Evolutionary conservation across 2,329 filamentous ascomycete genomes (phyloP).

Genomic region (Cladobotryum mycophilum): DNA sequence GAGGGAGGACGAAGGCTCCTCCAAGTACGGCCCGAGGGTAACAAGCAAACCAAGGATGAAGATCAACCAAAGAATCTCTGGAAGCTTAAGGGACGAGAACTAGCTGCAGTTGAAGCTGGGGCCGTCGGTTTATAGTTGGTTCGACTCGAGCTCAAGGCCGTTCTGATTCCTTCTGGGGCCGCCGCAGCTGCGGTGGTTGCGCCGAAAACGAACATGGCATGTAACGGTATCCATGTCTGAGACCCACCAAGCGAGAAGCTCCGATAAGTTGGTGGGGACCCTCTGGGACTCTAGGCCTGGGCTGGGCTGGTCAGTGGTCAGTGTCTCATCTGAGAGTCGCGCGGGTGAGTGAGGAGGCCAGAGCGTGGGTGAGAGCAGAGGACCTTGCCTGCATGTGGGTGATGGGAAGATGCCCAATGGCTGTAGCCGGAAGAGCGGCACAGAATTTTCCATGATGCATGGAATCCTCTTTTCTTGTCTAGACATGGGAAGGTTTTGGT

Average conservation of each 20-base stretch:
- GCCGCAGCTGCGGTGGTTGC: constrained; percentile 1
- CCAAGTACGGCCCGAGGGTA: no score
- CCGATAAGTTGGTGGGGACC: no score
- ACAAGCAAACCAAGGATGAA: no score
- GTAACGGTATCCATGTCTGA: no score
- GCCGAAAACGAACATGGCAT: no score
- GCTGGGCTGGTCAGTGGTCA: not conserved
- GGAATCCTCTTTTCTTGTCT: not conserved
- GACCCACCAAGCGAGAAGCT: no score
- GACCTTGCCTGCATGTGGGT: constrained; percentile 2
- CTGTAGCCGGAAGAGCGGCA: constrained; percentile 2
- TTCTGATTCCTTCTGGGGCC: not conserved
- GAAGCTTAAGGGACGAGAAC: no score
- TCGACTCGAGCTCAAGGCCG: not conserved
- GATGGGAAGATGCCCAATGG: constrained; percentile 7
- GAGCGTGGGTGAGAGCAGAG: not conserved
- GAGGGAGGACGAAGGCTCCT: no score
- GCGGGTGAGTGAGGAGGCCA: not conserved
- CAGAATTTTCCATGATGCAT: not conserved
- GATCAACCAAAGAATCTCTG: no score
- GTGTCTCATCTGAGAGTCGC: constrained; percentile 3
- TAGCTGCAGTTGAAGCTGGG: no score
- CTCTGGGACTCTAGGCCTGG: not conserved
- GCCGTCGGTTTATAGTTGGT: not conserved
- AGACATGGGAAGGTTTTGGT: not conserved